Evolutionary conservation across 2,329 filamentous ascomycete genomes (phyloP).

Genomic region (Chrysoporthe deuterocubensis): DNA sequence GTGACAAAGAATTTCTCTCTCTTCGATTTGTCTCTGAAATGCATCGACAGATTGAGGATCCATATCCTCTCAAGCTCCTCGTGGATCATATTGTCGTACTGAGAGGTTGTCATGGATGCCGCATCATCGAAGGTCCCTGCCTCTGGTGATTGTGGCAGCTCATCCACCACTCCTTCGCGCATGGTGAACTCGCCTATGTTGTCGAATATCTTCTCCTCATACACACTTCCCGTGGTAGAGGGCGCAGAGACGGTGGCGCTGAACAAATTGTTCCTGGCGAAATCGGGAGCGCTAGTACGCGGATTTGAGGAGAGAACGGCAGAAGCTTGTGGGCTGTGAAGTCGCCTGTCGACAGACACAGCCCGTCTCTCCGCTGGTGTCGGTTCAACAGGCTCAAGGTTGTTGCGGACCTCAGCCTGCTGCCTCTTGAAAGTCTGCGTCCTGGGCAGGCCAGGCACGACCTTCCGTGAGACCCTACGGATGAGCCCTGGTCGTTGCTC

Average conservation of each 20-base stretch:
- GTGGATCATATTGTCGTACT: constrained; percentile 68
- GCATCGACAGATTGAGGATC: constrained; percentile 98
- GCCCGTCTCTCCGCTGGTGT: constrained; percentile 72
- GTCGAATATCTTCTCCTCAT: constrained; percentile 40
- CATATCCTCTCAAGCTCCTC: constrained; percentile 85
- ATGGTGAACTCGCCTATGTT: constrained; percentile 31
- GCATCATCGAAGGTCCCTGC: constrained; percentile 44
- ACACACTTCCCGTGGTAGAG: constrained; percentile 38
- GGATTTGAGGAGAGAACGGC: constrained; percentile 45
- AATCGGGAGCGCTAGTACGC: constrained; percentile 53
- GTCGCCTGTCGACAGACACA: constrained; percentile 64
- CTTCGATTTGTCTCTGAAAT: constrained; percentile 90
- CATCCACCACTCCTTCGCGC: constrained; percentile 30
- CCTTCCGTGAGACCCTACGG: constrained; percentile 57
- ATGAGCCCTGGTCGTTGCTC: constrained; percentile 43
- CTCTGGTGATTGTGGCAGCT: constrained; percentile 35
- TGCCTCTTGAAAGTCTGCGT: constrained; percentile 81
- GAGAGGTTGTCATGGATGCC: constrained; percentile 54
- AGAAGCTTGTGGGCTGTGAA: constrained; percentile 41
- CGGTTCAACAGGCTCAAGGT: constrained; percentile 68
- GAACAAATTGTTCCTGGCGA: constrained; percentile 41
- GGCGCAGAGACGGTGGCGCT: constrained; percentile 34
- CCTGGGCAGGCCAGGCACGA: constrained; percentile 79
- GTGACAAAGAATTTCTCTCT: constrained; percentile 98
- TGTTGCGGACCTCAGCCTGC: constrained; percentile 77